phyloP scores from a whole-genome alignment of 306 rosid species.

The Canavalia ensiformis region DNA sequence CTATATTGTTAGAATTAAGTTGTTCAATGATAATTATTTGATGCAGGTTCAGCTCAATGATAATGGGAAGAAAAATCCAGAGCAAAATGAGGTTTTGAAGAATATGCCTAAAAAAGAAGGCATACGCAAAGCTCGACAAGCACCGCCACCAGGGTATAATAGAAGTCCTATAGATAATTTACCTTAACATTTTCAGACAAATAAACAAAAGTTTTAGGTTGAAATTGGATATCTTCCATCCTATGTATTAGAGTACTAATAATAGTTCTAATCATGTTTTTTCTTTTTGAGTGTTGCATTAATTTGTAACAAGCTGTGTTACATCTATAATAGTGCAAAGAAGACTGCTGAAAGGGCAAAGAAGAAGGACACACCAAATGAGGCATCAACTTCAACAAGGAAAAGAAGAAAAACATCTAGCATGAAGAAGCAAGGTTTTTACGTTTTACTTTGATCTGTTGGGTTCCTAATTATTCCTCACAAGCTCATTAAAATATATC shows the following conservation, averaged over 20 bases:
- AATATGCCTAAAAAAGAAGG: background rate
- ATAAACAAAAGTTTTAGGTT: too few species aligned
- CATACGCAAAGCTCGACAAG: background rate
- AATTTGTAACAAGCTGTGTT: background rate
- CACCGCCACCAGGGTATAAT: background rate
- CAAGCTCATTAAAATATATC: background rate
- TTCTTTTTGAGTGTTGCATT: background rate
- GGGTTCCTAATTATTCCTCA: background rate
- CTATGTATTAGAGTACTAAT: too few species aligned
- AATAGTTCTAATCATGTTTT: background rate
- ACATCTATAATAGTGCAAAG: background rate
- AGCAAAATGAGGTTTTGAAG: background rate
- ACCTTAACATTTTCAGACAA: too few species aligned
- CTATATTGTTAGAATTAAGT: too few species aligned
- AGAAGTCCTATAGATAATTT: too few species aligned
- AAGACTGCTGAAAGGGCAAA: background rate
- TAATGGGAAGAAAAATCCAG: too few species aligned
- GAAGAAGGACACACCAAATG: background rate
- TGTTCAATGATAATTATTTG: too few species aligned
- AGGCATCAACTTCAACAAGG: background rate
- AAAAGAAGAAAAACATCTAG: background rate
- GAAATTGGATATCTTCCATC: too few species aligned
- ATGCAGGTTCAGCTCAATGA: too few species aligned
- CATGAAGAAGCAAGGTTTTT: background rate
- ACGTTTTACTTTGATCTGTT: background rate